These are phyloP conservation scores for Citrus trifoliata DNA, from an alignment of 345 rosid genomes.

Conservation along the genomic window DNA sequence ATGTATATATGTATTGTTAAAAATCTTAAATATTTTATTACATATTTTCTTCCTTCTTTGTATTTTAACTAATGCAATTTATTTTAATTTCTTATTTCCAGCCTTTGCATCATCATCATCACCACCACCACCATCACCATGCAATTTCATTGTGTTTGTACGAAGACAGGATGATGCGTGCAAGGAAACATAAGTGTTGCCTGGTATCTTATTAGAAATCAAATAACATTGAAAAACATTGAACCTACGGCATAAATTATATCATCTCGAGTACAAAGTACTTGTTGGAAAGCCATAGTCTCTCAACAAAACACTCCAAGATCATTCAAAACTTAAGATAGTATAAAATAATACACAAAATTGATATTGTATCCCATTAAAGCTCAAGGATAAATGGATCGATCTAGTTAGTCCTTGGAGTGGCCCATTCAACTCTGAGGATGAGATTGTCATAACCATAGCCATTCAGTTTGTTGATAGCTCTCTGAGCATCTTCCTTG, in stretches of 20 bases:
- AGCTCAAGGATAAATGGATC: neutral
- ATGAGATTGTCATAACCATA: constrained; percentile 95
- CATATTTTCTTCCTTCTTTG: no score
- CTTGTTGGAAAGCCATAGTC: neutral
- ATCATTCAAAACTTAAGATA: neutral
- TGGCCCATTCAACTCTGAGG: constrained; percentile 92
- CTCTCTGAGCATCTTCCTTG: constrained; percentile 86
- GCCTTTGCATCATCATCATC: no score
- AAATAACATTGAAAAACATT: neutral
- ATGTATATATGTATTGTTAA: no score
- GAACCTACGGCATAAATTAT: neutral
- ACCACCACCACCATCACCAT: no score
- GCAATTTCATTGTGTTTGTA: no score
- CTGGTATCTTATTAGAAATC: neutral
- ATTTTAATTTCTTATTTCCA: no score
- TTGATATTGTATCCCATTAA: neutral
- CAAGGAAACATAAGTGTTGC: no score
- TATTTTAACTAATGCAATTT: no score
- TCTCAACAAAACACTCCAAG: neutral
- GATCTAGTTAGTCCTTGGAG: constrained; percentile 69
- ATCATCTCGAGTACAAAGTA: neutral
- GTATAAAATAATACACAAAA: neutral
- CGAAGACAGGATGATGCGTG: no score
- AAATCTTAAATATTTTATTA: no score
- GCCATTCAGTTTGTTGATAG: constrained; percentile 83